Base-by-base conservation (phyloP, 2,329 filamentous ascomycete species). In the Fusarium aywerte region DNA sequence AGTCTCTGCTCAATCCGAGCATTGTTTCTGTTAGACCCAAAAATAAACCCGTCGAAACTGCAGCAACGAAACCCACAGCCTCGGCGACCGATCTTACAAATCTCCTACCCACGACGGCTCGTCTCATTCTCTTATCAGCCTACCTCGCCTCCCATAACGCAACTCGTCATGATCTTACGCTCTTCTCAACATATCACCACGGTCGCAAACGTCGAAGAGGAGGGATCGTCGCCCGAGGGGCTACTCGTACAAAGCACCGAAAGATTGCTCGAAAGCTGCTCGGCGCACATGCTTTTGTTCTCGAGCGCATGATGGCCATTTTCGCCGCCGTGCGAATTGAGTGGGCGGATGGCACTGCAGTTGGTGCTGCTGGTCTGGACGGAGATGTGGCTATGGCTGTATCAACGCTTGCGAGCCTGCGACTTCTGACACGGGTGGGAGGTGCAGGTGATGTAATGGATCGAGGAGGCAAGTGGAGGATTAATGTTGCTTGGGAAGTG, bases 81-180 rank as follows among this genome's bases (percentile, higher is more conserved):
- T 73, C 55, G 4, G 62, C 69, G 4, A 77, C 80, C 2, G 84
- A 85, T 65, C 82, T 90, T 5, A 82, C 85, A 2, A 75, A 81
- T 23, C 81, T 88, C 6, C 83, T 96, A 7, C 92, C 92, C 0
- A 89, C 89, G 53, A 91, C 89, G 48, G 89, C 92, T 3, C 90
- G 91, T 38, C 85, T 92, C 52, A 84, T 95, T 27, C 85, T 96
- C 12, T 83, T 93, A 25, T 88, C 92, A 33, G 90, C 92, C 5
- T 96, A 96, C 78, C 86, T 96, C 4, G 90, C 92, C 50, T 93
- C 91, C 2, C 92, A 92, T 82, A 96, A 94, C 76, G 87, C 90
- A 15, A 80, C 90, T 2, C 85, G 88, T n/a, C 87, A 91, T 73
- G 92, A 96, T 76, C 80, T 87, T 6, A 83, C 87, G 2, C 87